Base-by-base conservation (phyloP, 2,329 filamentous ascomycete genomes). In the Pyrenophora teres region DNA sequence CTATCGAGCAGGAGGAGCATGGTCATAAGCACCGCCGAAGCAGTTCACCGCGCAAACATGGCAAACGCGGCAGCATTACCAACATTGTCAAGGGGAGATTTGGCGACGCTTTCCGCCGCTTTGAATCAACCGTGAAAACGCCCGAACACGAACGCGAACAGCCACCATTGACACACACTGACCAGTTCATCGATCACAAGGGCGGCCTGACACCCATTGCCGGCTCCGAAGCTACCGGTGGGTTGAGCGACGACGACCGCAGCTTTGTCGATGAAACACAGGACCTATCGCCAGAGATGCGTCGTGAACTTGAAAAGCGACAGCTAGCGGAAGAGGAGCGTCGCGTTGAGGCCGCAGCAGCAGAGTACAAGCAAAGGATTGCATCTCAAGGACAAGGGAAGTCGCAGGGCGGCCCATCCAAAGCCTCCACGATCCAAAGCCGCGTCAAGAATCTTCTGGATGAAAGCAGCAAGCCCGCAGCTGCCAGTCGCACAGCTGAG, bases 71-170 rank as follows among this genome's bases (percentile, higher is more conserved):
- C 1, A 94, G 90, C 71, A 75, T 96, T 57, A 82, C 83, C 10
- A 83, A 81, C 50, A 85, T 96, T 32, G 79, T 97, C n/a, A 87
- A 87, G 4, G 90, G 92, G 19, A 91, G 88, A 62, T 97, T 97
- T 71, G 91, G 92, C 0, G 92, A 97, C 65, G 92, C 93, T 3
- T 97, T 97, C 76, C 91, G 93, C 67, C 84, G 89, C 5, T 97
- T 97, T 62, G 94, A 99, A 72, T 81, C 78, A 9, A 52, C 50
- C 19, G 82, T 49, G 12, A 64, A 59, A 47, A 63, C 53, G 15
- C 52, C 55, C 27, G 67, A 71, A 18, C 59, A 64, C 23, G 67
- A 66, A 27, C 68, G 62, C 19, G 54, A 63, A 13, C 60, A 70
- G 35, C 60, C 66, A 18, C 58, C 68, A 9, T 40, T 65, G 40